Conservation (phyloP, 2,329 filamentous ascomycete genomes). For the Dactylonectria estremocensis region DNA sequence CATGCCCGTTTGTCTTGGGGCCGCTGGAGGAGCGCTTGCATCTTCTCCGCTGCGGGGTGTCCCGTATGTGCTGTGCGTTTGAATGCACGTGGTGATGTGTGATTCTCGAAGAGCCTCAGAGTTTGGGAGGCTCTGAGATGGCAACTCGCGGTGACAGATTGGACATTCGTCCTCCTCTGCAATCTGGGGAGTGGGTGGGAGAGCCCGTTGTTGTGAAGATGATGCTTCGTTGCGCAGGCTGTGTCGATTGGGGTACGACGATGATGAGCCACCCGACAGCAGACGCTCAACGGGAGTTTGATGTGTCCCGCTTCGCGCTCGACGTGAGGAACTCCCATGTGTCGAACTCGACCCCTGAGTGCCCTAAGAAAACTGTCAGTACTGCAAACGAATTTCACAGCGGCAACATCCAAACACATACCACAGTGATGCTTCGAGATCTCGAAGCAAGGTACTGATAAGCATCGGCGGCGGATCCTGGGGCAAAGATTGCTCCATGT, state of each 20-base stretch:
- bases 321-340: constrained; percentile 48
- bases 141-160: constrained; percentile 81
- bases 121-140: constrained; percentile 68
- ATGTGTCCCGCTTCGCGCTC: constrained; percentile 50
- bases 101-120: constrained; percentile 69
- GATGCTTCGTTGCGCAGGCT: constrained; percentile 52
- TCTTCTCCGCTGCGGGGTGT: constrained; percentile 50
- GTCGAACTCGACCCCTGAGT: constrained; percentile 41
- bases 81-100: constrained; percentile 73
- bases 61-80: constrained; percentile 67
- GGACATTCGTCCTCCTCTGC: constrained; percentile 86
- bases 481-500: constrained; percentile 57
- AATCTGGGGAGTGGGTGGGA: constrained; percentile 65
- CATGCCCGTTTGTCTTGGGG: constrained; percentile 70
- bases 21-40: constrained; percentile 46
- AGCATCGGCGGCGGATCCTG: constrained; percentile 52
- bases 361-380: constrained; percentile 34
- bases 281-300: constrained; percentile 58
- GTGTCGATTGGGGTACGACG: constrained; percentile 52
- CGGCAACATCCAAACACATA: constrained; percentile 50
- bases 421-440: constrained; percentile 66
- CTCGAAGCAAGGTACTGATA: constrained; percentile 53
- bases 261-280: constrained; percentile 53
- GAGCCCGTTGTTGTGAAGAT: constrained; percentile 56
- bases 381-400: background rate